Conservation (phyloP, 1,284 basidiomycete genomes). For the Trichosporon asahii region DNA sequence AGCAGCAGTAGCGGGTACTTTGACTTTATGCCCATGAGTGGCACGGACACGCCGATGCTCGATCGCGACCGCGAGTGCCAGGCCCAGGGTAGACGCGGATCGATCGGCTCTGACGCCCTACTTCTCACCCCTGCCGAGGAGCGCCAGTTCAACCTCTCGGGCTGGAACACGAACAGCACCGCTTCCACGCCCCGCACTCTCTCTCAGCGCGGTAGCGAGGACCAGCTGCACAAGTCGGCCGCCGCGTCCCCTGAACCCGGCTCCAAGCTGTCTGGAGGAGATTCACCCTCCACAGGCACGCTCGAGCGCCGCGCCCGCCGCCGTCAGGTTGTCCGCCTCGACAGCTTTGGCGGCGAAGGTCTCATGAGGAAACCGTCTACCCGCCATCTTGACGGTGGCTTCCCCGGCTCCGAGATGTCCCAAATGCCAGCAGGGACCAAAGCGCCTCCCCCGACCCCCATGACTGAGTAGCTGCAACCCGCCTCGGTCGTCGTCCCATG, state of each 20-base stretch:
- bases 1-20: not conserved
- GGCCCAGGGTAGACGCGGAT: not conserved
- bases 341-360: not conserved
- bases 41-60: not conserved
- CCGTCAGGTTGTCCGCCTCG: not conserved
- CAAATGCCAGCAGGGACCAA: not conserved
- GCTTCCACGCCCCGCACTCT: not conserved
- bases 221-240: not conserved
- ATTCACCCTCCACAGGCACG: not conserved
- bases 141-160: not conserved
- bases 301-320: constrained; percentile 4
- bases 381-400: not conserved
- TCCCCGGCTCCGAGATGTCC: not conserved
- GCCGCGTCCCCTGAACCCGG: not conserved
- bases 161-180: not conserved
- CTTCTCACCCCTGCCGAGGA: not conserved
- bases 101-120: not conserved
- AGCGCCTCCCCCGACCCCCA: not conserved
- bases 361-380: not conserved
- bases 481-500: not conserved
- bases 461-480: not conserved
- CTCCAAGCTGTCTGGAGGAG: not conserved
- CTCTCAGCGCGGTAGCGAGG: not conserved
- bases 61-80: not conserved
- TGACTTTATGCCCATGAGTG: not conserved